Evolutionary conservation across 768 basidiomycete species (phyloP).

Genomic region (Rhizopogon sp.): DNA sequence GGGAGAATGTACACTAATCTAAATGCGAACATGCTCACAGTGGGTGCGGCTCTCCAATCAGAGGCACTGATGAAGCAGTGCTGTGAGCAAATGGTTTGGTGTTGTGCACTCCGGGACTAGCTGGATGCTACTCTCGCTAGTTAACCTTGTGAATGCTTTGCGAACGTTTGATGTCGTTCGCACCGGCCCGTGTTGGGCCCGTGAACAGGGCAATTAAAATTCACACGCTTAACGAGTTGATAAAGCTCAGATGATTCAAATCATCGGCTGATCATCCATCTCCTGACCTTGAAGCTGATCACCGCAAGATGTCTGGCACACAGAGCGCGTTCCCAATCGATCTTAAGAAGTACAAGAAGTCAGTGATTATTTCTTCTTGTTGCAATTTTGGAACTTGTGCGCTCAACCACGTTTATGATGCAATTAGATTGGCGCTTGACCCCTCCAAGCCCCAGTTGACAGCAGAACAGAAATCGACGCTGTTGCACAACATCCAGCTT

Average conservation of each 20-base stretch:
- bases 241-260: conserved; percentile 12
- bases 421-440: conserved; percentile 63
- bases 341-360: conserved; percentile 75
- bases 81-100: conserved; percentile 6
- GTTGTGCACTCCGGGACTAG: not conserved
- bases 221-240: conserved; percentile 22
- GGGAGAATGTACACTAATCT: conserved; percentile 8
- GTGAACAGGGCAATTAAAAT: conserved; percentile 6
- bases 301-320: conserved; percentile 33
- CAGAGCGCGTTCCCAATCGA: conserved; percentile 66
- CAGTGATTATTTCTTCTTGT: conserved; percentile 5
- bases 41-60: conserved; percentile 3
- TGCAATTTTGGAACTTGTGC: not conserved
- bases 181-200: no score
- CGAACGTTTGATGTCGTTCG: conserved; percentile 11
- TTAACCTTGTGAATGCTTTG: conserved; percentile 8
- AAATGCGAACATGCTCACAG: conserved; percentile 3
- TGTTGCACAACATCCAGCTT: conserved; percentile 71
- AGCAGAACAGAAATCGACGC: conserved; percentile 50
- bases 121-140: conserved; percentile 2
- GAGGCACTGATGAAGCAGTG: conserved; percentile 6
- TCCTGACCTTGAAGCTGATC: not conserved
- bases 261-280: not conserved
- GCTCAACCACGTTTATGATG: conserved; percentile 5
- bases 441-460: conserved; percentile 59